Base-by-base conservation (phyloP, 441 rosid genomes). In the Erodium trifolium region DNA sequence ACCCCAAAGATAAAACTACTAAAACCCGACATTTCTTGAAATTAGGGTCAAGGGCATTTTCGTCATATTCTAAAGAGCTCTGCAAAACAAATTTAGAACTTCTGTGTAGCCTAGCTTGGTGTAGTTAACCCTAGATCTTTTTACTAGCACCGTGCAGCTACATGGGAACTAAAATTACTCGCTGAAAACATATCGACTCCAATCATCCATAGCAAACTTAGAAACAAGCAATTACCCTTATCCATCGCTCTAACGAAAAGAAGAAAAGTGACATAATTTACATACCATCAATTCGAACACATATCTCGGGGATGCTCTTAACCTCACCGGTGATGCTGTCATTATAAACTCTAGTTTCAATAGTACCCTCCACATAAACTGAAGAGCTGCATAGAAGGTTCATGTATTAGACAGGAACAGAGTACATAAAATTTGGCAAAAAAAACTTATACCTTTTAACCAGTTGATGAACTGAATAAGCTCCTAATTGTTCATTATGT, bases 331-430 rank as follows among this genome's bases (percentile, higher is more conserved):
- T 94, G 68, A 94, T 85, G 82, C 95, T 91, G 80, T 88, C 96
- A 77, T 91, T 94, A 83, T 91, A 90, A 64, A 91, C 91, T 80
- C 97, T 85, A 31, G 84, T 83, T 82, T 94, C 97, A 67, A 90
- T 91, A 39, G 90, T 96, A 43, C 97, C 99, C 85, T 94, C 99
- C 4, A 91, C 92, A 79, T 88, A 94, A 72, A 91, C 97, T 5
- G 92, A 75, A 70, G 90, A 88, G 79, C 99, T 91, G 90, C 81
- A 81, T 66, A 68, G 75, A 75, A 72, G 53, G 31, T 65, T 68
- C 73, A 70, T 17, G 31, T 14, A 47, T 73, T 68, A 67, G 75
- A 70, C 75, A 16, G 45, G 70, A 70, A 7, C 62, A 66, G n/a
- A 45, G 16, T 7, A 53, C 4, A 59, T n/a, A 16, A 31, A 29